phyloP scores from a whole-genome alignment of 1,284 basidiomycete genomes.

The Mycosarcoma mackinlayi region DNA sequence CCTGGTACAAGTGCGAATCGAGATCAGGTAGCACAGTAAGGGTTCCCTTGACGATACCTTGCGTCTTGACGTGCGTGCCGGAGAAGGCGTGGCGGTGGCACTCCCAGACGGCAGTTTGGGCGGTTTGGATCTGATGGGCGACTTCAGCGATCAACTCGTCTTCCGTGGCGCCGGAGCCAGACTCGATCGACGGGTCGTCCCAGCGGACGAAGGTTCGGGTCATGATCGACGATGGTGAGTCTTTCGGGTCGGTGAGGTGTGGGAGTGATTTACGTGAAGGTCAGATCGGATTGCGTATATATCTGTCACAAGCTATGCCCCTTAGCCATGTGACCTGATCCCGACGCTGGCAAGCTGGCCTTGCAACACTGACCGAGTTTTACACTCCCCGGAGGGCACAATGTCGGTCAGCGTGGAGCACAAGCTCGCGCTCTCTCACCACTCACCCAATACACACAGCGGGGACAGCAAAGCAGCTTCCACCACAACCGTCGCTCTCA shows the following conservation, averaged over 20 bases:
- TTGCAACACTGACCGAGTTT: too few species aligned
- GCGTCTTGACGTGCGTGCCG: slow-evolving; percentile 53
- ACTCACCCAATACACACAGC: too few species aligned
- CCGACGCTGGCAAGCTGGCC: too few species aligned
- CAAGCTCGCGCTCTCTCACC: too few species aligned
- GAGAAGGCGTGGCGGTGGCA: slow-evolving; percentile 38
- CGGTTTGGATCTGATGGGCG: slow-evolving; percentile 51
- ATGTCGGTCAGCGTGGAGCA: too few species aligned
- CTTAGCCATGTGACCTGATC: too few species aligned
- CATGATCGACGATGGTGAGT: neutral
- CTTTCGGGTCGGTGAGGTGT: too few species aligned
- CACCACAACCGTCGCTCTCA: too few species aligned
- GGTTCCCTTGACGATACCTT: slow-evolving; percentile 56
- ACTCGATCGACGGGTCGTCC: slow-evolving; percentile 53
- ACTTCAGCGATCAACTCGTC: slow-evolving; percentile 54
- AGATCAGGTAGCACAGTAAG: slow-evolving; percentile 44
- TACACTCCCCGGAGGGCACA: too few species aligned
- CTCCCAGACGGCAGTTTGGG: slow-evolving; percentile 46
- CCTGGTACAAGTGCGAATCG: slow-evolving; percentile 57
- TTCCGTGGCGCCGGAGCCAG: slow-evolving; percentile 47
- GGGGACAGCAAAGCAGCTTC: too few species aligned
- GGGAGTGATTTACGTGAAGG: too few species aligned
- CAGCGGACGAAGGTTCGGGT: slow-evolving; percentile 35
- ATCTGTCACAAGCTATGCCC: neutral
- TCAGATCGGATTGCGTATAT: slow-evolving; percentile 1